Base-by-base conservation (phyloP, 148 eudicot species). In the Polygonum maritimum region DNA sequence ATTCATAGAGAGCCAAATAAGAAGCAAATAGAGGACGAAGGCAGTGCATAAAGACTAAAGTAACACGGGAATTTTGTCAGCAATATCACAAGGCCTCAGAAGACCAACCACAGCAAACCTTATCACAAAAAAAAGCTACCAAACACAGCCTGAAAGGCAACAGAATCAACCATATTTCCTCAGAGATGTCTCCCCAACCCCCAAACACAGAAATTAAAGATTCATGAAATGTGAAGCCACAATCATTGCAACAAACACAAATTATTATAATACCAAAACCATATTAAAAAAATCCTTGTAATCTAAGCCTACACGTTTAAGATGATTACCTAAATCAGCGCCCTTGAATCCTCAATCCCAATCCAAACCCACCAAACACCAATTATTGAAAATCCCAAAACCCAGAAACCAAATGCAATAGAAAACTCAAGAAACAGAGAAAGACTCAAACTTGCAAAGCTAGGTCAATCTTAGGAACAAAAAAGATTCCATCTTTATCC, bases 31-130 rank as follows among this genome's bases (percentile, higher is more conserved):
- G 69, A 67, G 38, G n/a, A 44, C 21, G 13, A 14, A 67, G 19
- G 21, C 45, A 36, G 1, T 6, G 38, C 44, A 67, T 67, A 62
- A 38, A 62, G 31, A 26, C 5, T 31, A 36, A 67, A 36, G 38
- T 15, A 18, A 67, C 39, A 63, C 40, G 14, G 9, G 12, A 13
- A 14, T 14, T 67, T 36, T 67, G 71, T 36, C 71, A 36, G 71
- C 40, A 33, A 31, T 63, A 31, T 31, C 6, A 63, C 18, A 33
- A 63, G 15, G 33, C 31, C 44, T 67, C 45, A 67, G 71, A 67
- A 33, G 19, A 67, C 40, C 21, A 65, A 65, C 71, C 71, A 65
- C 15, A 19, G 63, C 41, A 65, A 65, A 65, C 41, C 71, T 65
- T 65, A 65, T 65, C 71, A 36, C 40, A 14, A 65, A 14, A 65